Conservation (phyloP, 495 filamentous ascomycete genomes). For the Tuber indicum region DNA sequence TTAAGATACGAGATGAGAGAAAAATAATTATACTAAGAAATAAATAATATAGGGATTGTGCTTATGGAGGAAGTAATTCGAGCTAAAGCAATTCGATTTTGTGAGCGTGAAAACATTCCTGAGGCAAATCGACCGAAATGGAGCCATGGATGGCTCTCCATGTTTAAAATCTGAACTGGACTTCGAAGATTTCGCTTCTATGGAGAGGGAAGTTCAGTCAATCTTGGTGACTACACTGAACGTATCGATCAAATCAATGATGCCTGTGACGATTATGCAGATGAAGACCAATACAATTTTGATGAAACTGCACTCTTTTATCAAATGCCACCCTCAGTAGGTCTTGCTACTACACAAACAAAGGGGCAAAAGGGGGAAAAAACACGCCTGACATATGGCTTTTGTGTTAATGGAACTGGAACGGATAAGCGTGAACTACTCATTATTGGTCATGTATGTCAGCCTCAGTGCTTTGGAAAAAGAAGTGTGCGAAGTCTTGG, state of each 20-base stretch:
- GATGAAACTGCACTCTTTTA: conserved; percentile 43
- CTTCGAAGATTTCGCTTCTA: conserved; percentile 12
- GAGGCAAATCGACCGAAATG: conserved; percentile 30
- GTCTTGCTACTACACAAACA: conserved; percentile 21
- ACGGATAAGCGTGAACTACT: conserved; percentile 31
- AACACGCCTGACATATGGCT: no score
- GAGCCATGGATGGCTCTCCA: conserved; percentile 35
- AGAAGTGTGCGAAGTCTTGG: conserved; percentile 34
- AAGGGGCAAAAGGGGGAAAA: conserved; percentile 30
- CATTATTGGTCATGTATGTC: conserved; percentile 40
- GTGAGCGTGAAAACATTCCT: not conserved
- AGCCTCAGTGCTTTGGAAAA: conserved; percentile 26
- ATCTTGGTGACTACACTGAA: conserved; percentile 6
- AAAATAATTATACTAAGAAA: no score
- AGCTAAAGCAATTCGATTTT: conserved; percentile 8
- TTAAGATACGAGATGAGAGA: no score
- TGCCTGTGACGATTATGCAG: conserved; percentile 23
- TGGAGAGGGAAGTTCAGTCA: conserved; percentile 20
- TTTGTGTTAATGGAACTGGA: no score
- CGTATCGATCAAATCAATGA: conserved; percentile 27
- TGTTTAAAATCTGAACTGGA: conserved; percentile 36
- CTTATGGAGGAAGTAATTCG: conserved; percentile 6
- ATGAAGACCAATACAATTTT: conserved; percentile 39
- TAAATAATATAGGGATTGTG: not conserved
- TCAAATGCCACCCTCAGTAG: conserved; percentile 34